Evolutionary conservation across 2,329 filamentous ascomycete species (phyloP), one percentile per base, ranked within the genome.

Genomic region (Rutstroemia sp.): DNA sequence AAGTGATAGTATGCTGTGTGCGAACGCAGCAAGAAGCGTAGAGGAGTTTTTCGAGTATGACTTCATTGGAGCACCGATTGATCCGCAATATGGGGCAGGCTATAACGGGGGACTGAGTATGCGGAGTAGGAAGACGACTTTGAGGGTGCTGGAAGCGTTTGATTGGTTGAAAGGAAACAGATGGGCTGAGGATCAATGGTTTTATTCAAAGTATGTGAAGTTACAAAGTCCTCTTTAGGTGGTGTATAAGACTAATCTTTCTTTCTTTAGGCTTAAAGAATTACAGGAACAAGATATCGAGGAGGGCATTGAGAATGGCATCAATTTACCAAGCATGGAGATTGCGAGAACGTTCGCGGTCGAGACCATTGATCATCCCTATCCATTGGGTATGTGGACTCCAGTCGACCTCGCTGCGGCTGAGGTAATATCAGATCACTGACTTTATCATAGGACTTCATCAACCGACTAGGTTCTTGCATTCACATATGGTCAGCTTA

Each of bases 31-130:
- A 12, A 59, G 65, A 27, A 69, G 63, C 16, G 66, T 69, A 2
- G 69, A 72, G 34, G 69, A 71, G 50, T 72, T 67, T 56, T 60
- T 72, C 41, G 58, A 67, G 38, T 72, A 68, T 56, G 68, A 70
- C 60, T 67, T 72, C 30, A 67, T 73, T 45, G 72, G 68, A 0
- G 71, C 72, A 5, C 69, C 70, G 1, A 64, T 73, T 21, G 54
- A 61, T 21, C 63, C 56, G 62, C 64, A 17, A 48, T 70, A 34
- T 17, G 67, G 68, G 0, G 41, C 41, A 8, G 67, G 65, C 1
- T 73, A 66, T 60, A 73, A 73, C 60, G 72, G 72, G 10, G 72
- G 71, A 0, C 61, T 73, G 49, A 69, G 67, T 16, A 63, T 73
- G 56, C 67, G 72, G 58, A 72, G 69, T 61, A 65, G 70, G 39